Conservation (phyloP, 2,329 filamentous ascomycete genomes). For the Diaporthe sp. region DNA sequence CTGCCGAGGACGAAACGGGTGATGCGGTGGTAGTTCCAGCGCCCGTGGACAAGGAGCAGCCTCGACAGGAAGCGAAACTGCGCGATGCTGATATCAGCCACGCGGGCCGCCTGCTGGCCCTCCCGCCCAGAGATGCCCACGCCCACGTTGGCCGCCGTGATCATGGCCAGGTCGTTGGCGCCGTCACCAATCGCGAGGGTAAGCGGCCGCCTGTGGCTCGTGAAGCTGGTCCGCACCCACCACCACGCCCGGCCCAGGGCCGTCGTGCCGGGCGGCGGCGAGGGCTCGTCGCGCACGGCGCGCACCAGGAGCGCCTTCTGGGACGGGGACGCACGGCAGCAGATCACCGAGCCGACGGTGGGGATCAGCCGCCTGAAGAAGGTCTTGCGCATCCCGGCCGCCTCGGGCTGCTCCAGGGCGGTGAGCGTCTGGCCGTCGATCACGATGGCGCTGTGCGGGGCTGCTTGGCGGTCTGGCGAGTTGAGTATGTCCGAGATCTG, state of each 20-base stretch:
- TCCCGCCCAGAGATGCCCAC: constrained; percentile 94
- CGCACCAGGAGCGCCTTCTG: constrained; percentile 92
- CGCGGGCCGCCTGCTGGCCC: constrained; percentile 88
- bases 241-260: not conserved
- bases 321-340: constrained; percentile 88
- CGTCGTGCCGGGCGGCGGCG: not conserved
- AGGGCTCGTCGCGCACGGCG: constrained; percentile 68
- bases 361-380: constrained; percentile 85
- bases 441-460: constrained; percentile 82
- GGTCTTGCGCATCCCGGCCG: constrained; percentile 48
- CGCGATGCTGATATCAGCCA: constrained; percentile 90
- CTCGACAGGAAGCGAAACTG: constrained; percentile 90
- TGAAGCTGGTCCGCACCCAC: constrained; percentile 10
- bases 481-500: constrained; percentile 73
- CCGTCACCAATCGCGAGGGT: constrained; percentile 94
- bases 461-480: constrained; percentile 72
- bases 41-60: constrained; percentile 83
- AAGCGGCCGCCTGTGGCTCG: constrained; percentile 48
- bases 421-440: constrained; percentile 71
- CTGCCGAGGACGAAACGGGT: constrained; percentile 91
- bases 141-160: constrained; percentile 85
- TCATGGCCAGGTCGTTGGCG: constrained; percentile 96
- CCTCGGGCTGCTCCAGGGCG: constrained; percentile 39
- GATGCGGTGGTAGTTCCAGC: constrained; percentile 90
- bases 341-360: constrained; percentile 89